phyloP scores from a whole-genome alignment of 148 eudicot species.

The Amaranthus cruentus region DNA sequence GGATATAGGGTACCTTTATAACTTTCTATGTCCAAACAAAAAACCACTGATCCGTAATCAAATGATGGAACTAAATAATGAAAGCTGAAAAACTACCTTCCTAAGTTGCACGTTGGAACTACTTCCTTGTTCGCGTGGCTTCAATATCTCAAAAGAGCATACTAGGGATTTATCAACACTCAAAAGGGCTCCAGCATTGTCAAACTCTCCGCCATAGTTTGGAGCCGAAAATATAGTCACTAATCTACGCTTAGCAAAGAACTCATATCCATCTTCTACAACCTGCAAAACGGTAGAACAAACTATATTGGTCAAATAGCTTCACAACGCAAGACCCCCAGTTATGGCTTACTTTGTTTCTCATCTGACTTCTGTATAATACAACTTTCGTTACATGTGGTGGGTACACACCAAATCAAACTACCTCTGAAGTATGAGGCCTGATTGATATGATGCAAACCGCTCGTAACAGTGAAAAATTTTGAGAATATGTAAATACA shows the following conservation, averaged over 20 bases:
- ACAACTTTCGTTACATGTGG: too few relatives aligned
- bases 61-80: background rate
- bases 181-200: constrained; percentile 86
- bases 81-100: constrained; percentile 46
- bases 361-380: too few relatives aligned
- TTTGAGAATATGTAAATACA: background rate
- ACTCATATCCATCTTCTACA: constrained; percentile 95
- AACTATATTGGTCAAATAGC: background rate
- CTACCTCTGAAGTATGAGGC: too few relatives aligned
- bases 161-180: constrained; percentile 68
- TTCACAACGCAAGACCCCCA: background rate
- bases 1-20: background rate
- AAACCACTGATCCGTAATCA: background rate
- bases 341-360: too few relatives aligned
- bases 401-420: background rate
- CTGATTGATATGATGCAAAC: too few relatives aligned
- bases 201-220: constrained; percentile 95
- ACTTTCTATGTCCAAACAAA: background rate
- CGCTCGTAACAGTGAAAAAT: too few relatives aligned
- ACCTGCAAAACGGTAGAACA: constrained; percentile 42
- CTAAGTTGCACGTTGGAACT: constrained; percentile 56
- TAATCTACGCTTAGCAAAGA: constrained; percentile 76
- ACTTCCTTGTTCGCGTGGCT: constrained; percentile 55
- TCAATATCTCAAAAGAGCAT: constrained; percentile 82
- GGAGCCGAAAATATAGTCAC: constrained; percentile 96